phyloP scores from a whole-genome alignment of 805 yeast species.

The Metschnikowia peoriensis region DNA sequence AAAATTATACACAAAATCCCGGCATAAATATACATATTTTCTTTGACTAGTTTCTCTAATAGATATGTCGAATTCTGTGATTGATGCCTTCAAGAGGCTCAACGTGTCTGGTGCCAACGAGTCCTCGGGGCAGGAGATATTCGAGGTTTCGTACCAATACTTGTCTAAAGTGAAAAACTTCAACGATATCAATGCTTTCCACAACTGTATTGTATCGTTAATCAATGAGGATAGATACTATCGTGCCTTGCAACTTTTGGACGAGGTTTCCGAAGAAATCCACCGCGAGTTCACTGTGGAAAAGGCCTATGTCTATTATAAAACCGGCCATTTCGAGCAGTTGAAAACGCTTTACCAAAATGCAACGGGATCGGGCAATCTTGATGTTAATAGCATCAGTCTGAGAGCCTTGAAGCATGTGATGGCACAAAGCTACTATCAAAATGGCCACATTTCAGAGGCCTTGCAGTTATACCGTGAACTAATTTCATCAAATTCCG shows the following conservation, averaged over 20 bases:
- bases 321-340: conserved; percentile 44
- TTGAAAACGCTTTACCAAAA: conserved; percentile 18
- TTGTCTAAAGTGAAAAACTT: conserved; percentile 37
- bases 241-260: conserved; percentile 45
- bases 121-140: conserved; percentile 27
- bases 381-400: conserved; percentile 18
- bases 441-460: conserved; percentile 39
- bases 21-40: neutral
- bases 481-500: conserved; percentile 32
- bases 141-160: conserved; percentile 40
- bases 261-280: conserved; percentile 37
- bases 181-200: conserved; percentile 36
- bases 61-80: conserved; percentile 38
- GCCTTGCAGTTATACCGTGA: conserved; percentile 49
- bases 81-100: conserved; percentile 41
- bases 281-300: conserved; percentile 44
- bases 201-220: conserved; percentile 51
- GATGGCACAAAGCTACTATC: conserved; percentile 54
- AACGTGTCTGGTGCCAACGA: conserved; percentile 35
- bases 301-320: conserved; percentile 59
- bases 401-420: conserved; percentile 45
- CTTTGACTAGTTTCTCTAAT: neutral
- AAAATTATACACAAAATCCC: neutral
- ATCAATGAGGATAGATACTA: conserved; percentile 57
- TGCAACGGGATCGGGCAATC: neutral